Evolutionary conservation across 2,329 filamentous ascomycete species (phyloP), one percentile per base, ranked within the genome.

Genomic region (Phoma herbarum): DNA sequence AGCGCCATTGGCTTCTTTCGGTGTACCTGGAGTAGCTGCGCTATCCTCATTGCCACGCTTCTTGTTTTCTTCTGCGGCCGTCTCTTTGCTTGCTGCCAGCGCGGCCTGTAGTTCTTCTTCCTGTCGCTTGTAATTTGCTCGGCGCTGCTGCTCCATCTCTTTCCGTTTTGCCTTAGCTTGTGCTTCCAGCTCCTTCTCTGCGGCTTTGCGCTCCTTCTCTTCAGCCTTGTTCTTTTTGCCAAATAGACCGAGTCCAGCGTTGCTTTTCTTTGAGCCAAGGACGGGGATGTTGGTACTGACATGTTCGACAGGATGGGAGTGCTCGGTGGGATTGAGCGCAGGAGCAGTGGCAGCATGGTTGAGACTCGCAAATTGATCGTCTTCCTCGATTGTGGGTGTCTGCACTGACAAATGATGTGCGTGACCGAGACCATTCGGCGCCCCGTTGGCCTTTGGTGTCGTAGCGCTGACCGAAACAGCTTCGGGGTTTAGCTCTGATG

Each of bases 261-360:
- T 75, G 48, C 72, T 76, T 58, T 75, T 76, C 50, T 69, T 69
- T 4, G 65, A 9, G 11, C 58, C 54, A 10, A 76, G 59, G 85
- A 61, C 65, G 6, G 73, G 74, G 16, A 74, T 63, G 49, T 70
- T 71, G 2, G 75, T 74, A 16, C 65, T 60, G 35, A 72, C 64
- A 37, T 77, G 71, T 33, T 78, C 73, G 37, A 76, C 68, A 11
- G 72, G 66, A 23, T 66, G 67, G 7, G 25, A 22, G 43, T 75
- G 65, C 28, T 74, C 69, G 63, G 53, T 68, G 48, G 73, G 16
- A 73, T 75, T 70, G n/a, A 78, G 63, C 39, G 73, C 72, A 57
- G 75, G 89, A 1, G 88, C 87, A 1, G 90, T 91, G 22, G 83
- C 81, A 9, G 87, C 86, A 68, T 92, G 89, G 22, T 88, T 86